These are phyloP conservation scores for Trichopus zeylanicus DNA, from an alignment of 116 monocot species.

Conservation along the genomic window DNA sequence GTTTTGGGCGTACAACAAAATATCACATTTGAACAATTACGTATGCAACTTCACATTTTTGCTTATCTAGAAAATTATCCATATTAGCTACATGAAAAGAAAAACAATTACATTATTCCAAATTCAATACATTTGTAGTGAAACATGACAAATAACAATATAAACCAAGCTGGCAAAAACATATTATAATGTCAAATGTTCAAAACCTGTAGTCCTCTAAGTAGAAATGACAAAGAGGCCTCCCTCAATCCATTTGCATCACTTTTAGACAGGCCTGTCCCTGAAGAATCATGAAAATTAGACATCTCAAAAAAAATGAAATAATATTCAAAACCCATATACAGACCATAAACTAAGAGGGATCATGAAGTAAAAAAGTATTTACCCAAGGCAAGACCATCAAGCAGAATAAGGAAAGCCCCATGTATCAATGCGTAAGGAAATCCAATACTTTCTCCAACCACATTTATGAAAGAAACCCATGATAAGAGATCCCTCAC, in stretches of 20 bases:
- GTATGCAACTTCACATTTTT: too few species aligned
- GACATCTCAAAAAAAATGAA: background rate
- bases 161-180: too few species aligned
- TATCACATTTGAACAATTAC: too few species aligned
- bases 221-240: conserved; percentile 42
- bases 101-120: too few species aligned
- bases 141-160: too few species aligned
- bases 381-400: conserved; percentile 89
- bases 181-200: too few species aligned
- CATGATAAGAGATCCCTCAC: conserved; percentile 90
- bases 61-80: too few species aligned
- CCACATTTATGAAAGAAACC: conserved; percentile 72
- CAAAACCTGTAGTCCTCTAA: conserved; percentile 43
- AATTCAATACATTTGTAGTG: too few species aligned
- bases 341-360: too few species aligned
- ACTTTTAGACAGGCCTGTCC: conserved; percentile 46
- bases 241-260: conserved; percentile 53
- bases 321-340: background rate
- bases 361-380: background rate
- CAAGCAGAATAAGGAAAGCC: conserved; percentile 81
- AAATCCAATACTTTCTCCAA: conserved; percentile 46
- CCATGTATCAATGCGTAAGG: conserved; percentile 79
- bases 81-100: too few species aligned
- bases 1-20: too few species aligned
- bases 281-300: conserved; percentile 24